Evolutionary conservation across 73 alveolate species (phyloP), one percentile per base, ranked within the genome.

Genomic region (Paramecium octaurelia): DNA sequence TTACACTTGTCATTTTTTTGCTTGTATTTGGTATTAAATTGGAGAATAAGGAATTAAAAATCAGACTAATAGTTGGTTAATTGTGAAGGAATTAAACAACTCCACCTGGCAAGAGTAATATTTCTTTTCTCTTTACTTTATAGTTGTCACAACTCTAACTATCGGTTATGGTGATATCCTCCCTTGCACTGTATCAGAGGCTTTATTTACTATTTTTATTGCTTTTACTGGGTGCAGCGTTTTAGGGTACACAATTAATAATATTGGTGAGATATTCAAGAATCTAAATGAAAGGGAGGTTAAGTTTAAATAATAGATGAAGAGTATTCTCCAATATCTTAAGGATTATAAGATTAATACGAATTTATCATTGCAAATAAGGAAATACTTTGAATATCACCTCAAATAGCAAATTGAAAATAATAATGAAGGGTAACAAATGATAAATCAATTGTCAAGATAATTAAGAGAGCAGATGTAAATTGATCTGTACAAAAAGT

Each of bases 161-260:
- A 86, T 87, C 1, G 93, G 93, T 35, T 87, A 60, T 87, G 93
- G 93, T 6, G 93, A 87, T 38, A 68, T 87, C 8, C 29, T 21
- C 11, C 93, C 93, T 59, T 50, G 42, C 4, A 59, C 40, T 38
- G 21, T 40, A 8, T 34, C 10, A 21, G 93, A 87, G 71, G 58
- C 46, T 35, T n/a, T 58, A 35, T 87, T 40, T 87, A 86, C 48
- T 6, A 50, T 87, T 36, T 48, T 43, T 12, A 50, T 87, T 71
- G 86, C 93, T 12, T 35, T 87, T 11, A 76, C 60, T 6, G 46
- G 59, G 12, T 87, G 93, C 46, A 86, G 93, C 20, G 73, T 68
- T 10, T 64, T 87, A 29, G 93, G 88, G 12, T 87, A 64, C 54
- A 60, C 93, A 31, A 42, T 87, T 16, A 87, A 38, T 24, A 60